Evolutionary conservation across 306 rosid genomes (phyloP), one percentile per base, ranked within the genome.

Genomic region (Abrus pulchellus): DNA sequence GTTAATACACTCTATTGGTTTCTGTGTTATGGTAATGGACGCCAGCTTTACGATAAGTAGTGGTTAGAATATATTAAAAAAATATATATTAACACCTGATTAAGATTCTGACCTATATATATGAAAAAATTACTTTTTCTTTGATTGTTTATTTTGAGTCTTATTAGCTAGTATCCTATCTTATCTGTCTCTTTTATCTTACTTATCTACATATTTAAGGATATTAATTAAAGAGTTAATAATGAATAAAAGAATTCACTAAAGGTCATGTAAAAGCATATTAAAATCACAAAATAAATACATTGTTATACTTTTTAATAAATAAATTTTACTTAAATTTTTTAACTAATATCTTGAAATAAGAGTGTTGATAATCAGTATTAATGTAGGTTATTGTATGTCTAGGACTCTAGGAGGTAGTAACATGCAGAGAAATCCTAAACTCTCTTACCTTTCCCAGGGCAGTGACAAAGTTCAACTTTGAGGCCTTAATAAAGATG

Each of bases 381-480:
- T 49, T 1, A 30, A 28, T 55, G 13, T 13, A 32, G 47, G 63
- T 34, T 52, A 50, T 52, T 34, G 9, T 13, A 13, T 4, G 63
- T 53, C 0, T 53, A 34, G 49, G 33, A 3, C 29, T 56, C 5
- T 4, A 27, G 47, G 2, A 10, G n/a, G 34, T 32, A 4, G 34
- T 32, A 4, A 33, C 34, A 14, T 14, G 48, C 9, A 1, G 76
- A 71, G 48, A 48, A 52, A 34, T 52, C 33, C n/a, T 32, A 70
- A 52, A 5, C 6, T 47, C 0, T 62, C 1, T 43, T 44, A 1
- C 43, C 13, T 48, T 77, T 48, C 61, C 13, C 9, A 11, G 0
- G 47, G 67, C 70, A 79, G 56, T 59, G 83, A 74, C 74, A 80
- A 53, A 63, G 9, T 80, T 52, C 27, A 29, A 72, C 66, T 49